These are phyloP conservation scores for Sporisorium graminicola DNA, from an alignment of 1,284 basidiomycete genomes.

Conservation along the genomic window DNA sequence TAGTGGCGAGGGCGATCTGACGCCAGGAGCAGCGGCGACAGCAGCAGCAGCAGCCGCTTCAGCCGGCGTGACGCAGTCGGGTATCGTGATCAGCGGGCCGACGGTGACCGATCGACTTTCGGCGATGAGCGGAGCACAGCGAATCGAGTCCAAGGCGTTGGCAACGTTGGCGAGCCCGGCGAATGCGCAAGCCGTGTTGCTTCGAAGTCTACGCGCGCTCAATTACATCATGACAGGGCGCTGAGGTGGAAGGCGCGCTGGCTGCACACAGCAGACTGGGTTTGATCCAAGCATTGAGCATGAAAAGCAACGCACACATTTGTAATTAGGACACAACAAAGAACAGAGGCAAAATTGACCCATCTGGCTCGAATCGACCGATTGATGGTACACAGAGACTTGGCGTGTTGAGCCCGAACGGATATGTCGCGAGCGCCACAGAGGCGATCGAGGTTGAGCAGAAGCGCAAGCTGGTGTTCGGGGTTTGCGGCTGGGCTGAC, in stretches of 20 bases:
- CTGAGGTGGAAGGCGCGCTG: slow-evolving; percentile 6
- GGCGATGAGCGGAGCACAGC: slow-evolving; percentile 35
- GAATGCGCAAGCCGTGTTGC: slow-evolving; percentile 64
- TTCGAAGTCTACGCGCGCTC: slow-evolving; percentile 66
- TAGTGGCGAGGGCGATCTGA: slow-evolving; percentile 8
- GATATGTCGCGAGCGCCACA: too few species aligned
- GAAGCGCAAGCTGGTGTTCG: too few species aligned
- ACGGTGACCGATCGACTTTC: slow-evolving; percentile 41
- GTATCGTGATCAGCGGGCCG: slow-evolving; percentile 39
- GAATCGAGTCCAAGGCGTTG: slow-evolving; percentile 61
- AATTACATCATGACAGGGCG: slow-evolving; percentile 62
- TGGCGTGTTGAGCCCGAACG: too few species aligned
- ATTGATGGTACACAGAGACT: not conserved
- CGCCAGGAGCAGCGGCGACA: slow-evolving; percentile 24
- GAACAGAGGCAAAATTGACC: not conserved
- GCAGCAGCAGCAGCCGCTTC: slow-evolving; percentile 28
- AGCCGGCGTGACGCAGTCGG: slow-evolving; percentile 35
- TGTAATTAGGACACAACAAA: not conserved
- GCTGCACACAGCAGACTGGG: not conserved
- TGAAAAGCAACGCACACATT: not conserved
- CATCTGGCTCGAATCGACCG: not conserved
- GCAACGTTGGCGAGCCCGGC: slow-evolving; percentile 64
- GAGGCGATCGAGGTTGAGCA: not conserved
- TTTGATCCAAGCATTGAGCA: not conserved
- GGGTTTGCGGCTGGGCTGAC: not conserved